phyloP scores from a whole-genome alignment of 495 filamentous ascomycete genomes.

The Penicillium cinerascens region DNA sequence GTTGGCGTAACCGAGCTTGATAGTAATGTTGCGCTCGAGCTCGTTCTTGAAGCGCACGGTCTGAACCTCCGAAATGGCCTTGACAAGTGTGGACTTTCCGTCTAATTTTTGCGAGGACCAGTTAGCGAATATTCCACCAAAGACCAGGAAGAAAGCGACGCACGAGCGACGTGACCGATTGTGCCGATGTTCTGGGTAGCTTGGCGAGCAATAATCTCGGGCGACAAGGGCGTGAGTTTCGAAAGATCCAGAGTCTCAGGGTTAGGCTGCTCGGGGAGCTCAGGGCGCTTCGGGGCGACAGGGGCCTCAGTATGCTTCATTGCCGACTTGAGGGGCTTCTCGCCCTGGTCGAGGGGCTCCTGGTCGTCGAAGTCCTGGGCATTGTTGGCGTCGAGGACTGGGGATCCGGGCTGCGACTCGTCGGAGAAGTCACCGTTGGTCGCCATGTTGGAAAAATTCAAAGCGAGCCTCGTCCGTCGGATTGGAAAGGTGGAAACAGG shows the following conservation, averaged over 20 bases:
- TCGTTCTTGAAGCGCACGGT: constrained; percentile 99
- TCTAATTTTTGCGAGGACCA: background rate
- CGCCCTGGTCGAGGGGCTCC: constrained; percentile 42
- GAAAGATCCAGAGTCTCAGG: constrained; percentile 78
- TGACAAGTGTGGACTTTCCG: constrained; percentile 93
- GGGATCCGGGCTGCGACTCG: constrained; percentile 57
- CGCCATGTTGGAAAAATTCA: constrained; percentile 52
- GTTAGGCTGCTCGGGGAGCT: constrained; percentile 86
- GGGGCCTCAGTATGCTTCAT: constrained; percentile 59
- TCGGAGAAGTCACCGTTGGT: constrained; percentile 62
- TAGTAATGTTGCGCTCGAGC: constrained; percentile 96
- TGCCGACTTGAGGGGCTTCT: constrained; percentile 59
- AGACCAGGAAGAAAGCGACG: background rate
- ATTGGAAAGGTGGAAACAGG: background rate
- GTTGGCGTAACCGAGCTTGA: constrained; percentile 99
- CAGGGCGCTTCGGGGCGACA: constrained; percentile 47
- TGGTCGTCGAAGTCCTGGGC: constrained; percentile 53
- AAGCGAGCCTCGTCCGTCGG: background rate
- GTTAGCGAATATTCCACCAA: background rate
- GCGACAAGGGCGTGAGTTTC: constrained; percentile 76
- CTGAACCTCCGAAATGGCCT: constrained; percentile 97
- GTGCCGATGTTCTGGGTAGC: constrained; percentile 96
- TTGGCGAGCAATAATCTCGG: constrained; percentile 95
- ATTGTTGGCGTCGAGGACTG: constrained; percentile 50
- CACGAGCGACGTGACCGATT: constrained; percentile 90